Evolutionary conservation across 73 alveolate species (phyloP).

Genomic region (Stentor coeruleus): DNA sequence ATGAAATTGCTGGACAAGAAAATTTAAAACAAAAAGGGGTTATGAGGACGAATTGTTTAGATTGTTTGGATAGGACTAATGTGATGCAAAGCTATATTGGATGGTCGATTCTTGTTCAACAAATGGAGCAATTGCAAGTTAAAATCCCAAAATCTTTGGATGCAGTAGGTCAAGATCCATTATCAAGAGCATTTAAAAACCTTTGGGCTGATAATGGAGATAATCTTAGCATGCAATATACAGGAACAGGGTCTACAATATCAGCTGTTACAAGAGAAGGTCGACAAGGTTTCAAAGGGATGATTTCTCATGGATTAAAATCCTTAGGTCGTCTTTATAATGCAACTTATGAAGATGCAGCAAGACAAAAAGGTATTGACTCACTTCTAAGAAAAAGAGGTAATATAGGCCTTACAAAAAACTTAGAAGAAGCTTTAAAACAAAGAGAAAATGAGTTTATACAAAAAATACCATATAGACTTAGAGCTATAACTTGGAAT

Average conservation of each 20-base stretch:
- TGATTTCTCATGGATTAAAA: constrained; percentile 59
- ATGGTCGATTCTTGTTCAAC: neutral
- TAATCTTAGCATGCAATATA: constrained; percentile 70
- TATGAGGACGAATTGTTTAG: constrained; percentile 86
- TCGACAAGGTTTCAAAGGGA: constrained; percentile 64
- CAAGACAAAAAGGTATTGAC: constrained; percentile 66
- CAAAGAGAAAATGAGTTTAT: constrained; percentile 15
- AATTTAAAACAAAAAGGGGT: constrained; percentile 62
- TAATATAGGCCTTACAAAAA: constrained; percentile 13
- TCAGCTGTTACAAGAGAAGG: constrained; percentile 79
- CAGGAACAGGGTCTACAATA: constrained; percentile 88
- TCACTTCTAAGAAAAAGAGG: constrained; percentile 28
- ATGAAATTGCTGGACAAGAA: constrained; percentile 21
- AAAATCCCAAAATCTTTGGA: constrained; percentile 33
- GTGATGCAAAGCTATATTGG: constrained; percentile 49
- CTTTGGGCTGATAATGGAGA: constrained; percentile 91
- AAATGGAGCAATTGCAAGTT: constrained; percentile 21
- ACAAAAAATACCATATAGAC: neutral
- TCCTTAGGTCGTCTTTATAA: constrained; percentile 64
- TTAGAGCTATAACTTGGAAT: constrained; percentile 1
- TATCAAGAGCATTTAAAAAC: constrained; percentile 35
- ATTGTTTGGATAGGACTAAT: constrained; percentile 92
- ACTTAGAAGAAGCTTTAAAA: neutral
- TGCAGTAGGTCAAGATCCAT: constrained; percentile 59
- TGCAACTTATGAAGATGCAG: constrained; percentile 70